Evolutionary conservation across 768 basidiomycete species (phyloP).

Genomic region (Polyporus arcularius): DNA sequence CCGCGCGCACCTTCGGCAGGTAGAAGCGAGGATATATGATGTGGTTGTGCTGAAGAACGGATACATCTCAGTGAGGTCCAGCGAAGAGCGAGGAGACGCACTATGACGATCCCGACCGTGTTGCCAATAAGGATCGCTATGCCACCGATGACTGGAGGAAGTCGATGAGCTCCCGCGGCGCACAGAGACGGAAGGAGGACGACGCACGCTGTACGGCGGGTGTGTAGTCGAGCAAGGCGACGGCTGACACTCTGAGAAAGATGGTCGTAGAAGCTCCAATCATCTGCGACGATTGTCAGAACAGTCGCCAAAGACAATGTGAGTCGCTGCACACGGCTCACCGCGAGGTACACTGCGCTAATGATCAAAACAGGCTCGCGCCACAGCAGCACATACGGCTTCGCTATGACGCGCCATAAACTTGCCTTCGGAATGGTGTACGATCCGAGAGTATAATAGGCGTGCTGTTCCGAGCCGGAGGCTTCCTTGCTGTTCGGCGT

Average conservation of each 20-base stretch:
- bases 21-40: constrained; percentile 51
- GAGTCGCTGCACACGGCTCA: constrained; percentile 28
- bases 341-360: constrained; percentile 63
- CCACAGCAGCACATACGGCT: constrained; percentile 65
- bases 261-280: constrained; percentile 64
- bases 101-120: constrained; percentile 43
- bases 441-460: no score
- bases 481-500: no score
- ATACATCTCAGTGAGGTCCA: background rate
- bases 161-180: background rate
- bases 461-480: no score
- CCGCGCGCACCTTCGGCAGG: constrained; percentile 24
- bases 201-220: constrained; percentile 40
- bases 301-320: constrained; percentile 1
- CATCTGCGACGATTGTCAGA: constrained; percentile 38
- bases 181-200: background rate
- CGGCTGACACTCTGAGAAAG: constrained; percentile 58
- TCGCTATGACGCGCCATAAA: constrained; percentile 32
- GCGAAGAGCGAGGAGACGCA: constrained; percentile 28
- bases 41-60: constrained; percentile 38
- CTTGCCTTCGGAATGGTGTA: no score
- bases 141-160: constrained; percentile 36
- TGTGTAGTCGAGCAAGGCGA: constrained; percentile 56
- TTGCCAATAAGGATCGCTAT: constrained; percentile 56
- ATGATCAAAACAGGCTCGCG: constrained; percentile 68